Evolutionary conservation across 139 green algal genomes (phyloP).

Genomic region (Haematococcus lacustris): DNA sequence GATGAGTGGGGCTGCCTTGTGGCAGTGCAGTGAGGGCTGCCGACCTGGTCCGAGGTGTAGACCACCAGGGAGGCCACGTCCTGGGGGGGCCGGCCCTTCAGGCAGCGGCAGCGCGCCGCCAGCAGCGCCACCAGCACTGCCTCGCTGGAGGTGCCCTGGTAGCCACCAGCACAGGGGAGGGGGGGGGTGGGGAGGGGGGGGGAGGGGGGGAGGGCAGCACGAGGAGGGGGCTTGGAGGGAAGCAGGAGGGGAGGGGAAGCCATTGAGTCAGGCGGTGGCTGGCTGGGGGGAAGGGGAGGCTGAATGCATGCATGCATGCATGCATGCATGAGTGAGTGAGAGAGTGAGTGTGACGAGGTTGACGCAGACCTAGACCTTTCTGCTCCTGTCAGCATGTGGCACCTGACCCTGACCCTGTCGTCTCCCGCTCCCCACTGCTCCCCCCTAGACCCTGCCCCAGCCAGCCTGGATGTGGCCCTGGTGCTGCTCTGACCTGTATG

Average conservation of each 20-base stretch:
- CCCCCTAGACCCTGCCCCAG: background rate
- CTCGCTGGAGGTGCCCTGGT: slow-evolving; percentile 50
- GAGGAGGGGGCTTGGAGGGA: too few species aligned
- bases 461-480: background rate
- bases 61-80: slow-evolving; percentile 36
- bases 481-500: slow-evolving; percentile 40
- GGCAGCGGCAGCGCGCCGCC: slow-evolving; percentile 34
- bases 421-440: background rate
- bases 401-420: background rate
- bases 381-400: background rate
- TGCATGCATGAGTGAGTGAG: background rate
- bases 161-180: background rate
- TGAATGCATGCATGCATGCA: background rate
- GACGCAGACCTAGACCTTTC: background rate
- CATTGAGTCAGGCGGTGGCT: too few species aligned
- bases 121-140: slow-evolving; percentile 70
- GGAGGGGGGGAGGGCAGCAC: too few species aligned
- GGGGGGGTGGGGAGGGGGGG: background rate
- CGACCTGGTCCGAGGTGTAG: slow-evolving; percentile 47
- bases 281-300: too few species aligned
- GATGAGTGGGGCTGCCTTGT: too few species aligned
- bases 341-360: background rate
- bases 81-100: slow-evolving; percentile 12
- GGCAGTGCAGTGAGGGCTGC: too few species aligned
- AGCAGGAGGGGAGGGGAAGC: too few species aligned